phyloP scores from a whole-genome alignment of 176 grass and related monocot genomes.

The Hordeum vulgare region MorexV3_pseudomolecules_assembly NC_058521.1:397749316-397749815 shows the following conservation, averaged over 20 bases:
- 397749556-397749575: constrained; percentile 4
- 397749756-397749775: background rate
- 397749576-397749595: constrained; percentile 4
- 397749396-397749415: constrained; percentile 5
- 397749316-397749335: constrained; percentile 85
- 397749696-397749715: background rate
- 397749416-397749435: background rate
- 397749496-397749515: constrained; percentile 11
- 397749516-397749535: background rate
- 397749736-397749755: background rate
- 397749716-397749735: background rate
- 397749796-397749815: no score
- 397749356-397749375: constrained; percentile 74
- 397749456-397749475: background rate
- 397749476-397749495: background rate
- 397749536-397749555: constrained; percentile 29
- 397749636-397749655: constrained; percentile 9
- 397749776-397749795: background rate
- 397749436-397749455: background rate
- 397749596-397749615: constrained; percentile 9
- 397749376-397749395: constrained; percentile 25
- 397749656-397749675: constrained; percentile 8
- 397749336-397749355: constrained; percentile 88
- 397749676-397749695: constrained; percentile 16
- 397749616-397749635: constrained; percentile 1